These are phyloP conservation scores for Talaromyces liani DNA, from an alignment of 495 filamentous ascomycete genomes.

Conservation along the genomic window DNA sequence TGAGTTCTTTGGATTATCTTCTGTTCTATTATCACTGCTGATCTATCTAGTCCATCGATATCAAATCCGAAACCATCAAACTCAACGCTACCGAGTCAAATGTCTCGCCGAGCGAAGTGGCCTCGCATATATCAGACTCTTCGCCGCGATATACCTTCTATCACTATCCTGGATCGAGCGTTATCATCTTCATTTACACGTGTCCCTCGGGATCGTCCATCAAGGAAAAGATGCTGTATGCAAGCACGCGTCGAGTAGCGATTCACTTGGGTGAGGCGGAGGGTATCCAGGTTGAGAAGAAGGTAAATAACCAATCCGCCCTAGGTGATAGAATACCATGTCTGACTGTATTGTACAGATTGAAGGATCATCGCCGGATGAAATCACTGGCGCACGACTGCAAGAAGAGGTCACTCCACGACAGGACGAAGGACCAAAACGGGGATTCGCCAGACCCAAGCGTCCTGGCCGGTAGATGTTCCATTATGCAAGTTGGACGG, in stretches of 20 bases:
- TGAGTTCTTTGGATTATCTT: conserved; percentile 30
- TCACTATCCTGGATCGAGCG: conserved; percentile 54
- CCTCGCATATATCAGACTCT: conserved; percentile 59
- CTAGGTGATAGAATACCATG: conserved; percentile 11
- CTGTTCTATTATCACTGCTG: conserved; percentile 8
- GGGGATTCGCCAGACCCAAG: conserved; percentile 82
- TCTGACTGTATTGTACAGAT: conserved; percentile 32
- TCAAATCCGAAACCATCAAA: conserved; percentile 68
- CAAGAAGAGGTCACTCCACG: conserved; percentile 70
- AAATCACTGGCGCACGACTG: conserved; percentile 66
- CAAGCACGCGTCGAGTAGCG: conserved; percentile 68
- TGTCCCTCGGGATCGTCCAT: conserved; percentile 75
- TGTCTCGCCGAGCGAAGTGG: conserved; percentile 45
- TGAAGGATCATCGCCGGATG: conserved; percentile 63
- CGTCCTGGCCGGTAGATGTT: conserved; percentile 57
- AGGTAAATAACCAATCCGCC: conserved; percentile 38
- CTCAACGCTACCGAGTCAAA: conserved; percentile 50
- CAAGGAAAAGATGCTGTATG: conserved; percentile 93
- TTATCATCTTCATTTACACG: conserved; percentile 89
- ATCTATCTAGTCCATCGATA: conserved; percentile 46
- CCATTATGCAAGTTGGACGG: neutral
- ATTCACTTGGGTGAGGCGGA: conserved; percentile 61
- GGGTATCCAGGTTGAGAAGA: conserved; percentile 68
- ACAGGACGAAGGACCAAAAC: conserved; percentile 50
- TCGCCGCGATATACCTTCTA: conserved; percentile 92